A percentile compares a stretch with the other conserved stretches of the same genome.
Evolutionary conservation across 2,329 filamentous ascomycete species (phyloP).

Genomic region (Fusarium sp.): DNA sequence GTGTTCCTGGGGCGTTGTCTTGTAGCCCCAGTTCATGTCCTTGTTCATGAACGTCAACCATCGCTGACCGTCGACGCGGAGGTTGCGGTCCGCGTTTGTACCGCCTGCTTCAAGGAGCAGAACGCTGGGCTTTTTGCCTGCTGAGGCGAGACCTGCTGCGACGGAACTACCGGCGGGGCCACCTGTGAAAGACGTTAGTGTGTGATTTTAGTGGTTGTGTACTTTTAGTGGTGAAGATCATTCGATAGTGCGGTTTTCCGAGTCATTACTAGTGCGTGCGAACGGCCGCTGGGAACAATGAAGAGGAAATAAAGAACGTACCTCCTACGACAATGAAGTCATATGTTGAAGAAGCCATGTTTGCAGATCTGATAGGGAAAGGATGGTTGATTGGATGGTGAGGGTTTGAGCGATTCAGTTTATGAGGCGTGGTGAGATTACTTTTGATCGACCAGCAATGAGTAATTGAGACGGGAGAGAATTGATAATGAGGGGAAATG

Average conservation of each 20-base stretch:
- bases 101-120: conserved; percentile 71
- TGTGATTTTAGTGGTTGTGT: not conserved
- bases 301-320: conserved; percentile 10
- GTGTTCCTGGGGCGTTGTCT: conserved; percentile 59
- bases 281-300: too few species aligned
- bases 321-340: conserved; percentile 42
- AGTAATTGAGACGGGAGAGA: not conserved
- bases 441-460: not conserved
- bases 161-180: conserved; percentile 70
- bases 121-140: conserved; percentile 60
- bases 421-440: not conserved
- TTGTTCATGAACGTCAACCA: conserved; percentile 62
- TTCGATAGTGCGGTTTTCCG: not conserved
- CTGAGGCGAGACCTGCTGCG: conserved; percentile 62
- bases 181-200: conserved; percentile 7
- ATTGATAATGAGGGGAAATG: conserved; percentile 12
- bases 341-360: conserved; percentile 21
- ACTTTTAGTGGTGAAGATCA: not conserved
- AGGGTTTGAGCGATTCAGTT: not conserved
- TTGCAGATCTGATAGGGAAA: not conserved
- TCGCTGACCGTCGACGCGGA: conserved; percentile 65
- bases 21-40: conserved; percentile 65
- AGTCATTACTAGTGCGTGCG: not conserved
- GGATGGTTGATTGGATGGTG: not conserved
- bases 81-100: conserved; percentile 57